A percentile compares a stretch with the other conserved stretches of the same genome.
Conservation (phyloP, 257 asterid species). For the Lithospermum erythrorhizon region DNA sequence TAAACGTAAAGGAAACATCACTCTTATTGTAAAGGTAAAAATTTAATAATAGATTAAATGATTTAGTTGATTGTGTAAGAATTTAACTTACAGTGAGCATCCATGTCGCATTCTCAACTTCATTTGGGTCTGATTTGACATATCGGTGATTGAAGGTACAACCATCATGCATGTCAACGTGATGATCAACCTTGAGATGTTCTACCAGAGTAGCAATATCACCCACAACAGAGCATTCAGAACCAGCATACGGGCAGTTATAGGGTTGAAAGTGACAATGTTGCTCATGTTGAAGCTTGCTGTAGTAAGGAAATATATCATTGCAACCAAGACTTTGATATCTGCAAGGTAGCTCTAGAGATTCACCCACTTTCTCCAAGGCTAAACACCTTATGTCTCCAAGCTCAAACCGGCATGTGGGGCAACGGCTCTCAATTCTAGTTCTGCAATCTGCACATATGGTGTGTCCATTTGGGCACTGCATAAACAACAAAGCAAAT, state of each 20-base stretch:
- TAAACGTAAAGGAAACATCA: too few relatives aligned
- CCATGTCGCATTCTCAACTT: constrained; percentile 10
- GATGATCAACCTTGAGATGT: constrained; percentile 7
- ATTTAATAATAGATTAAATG: too few relatives aligned
- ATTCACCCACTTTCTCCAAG: constrained; percentile 12
- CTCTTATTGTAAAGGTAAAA: too few relatives aligned
- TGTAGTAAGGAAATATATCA: constrained; percentile 4
- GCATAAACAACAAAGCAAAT: neutral
- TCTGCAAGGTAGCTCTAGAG: constrained; percentile 8
- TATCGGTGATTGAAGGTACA: constrained; percentile 11
- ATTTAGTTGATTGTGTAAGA: neutral
- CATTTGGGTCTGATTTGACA: constrained; percentile 8
- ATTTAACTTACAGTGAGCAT: constrained; percentile 10
- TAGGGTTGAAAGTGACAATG: constrained; percentile 5
- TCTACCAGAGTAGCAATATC: constrained; percentile 2
- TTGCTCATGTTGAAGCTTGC: constrained; percentile 9
- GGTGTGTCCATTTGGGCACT: constrained; percentile 13
- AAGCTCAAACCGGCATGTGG: constrained; percentile 7
- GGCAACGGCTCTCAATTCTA: constrained; percentile 1
- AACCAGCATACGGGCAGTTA: constrained; percentile 9
- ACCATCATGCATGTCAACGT: constrained; percentile 11
- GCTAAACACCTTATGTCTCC: constrained; percentile 12
- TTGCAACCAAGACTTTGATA: constrained; percentile 5
- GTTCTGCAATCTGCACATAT: constrained; percentile 5
- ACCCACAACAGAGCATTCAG: constrained; percentile 3